Evolutionary conservation across 495 filamentous ascomycete genomes (phyloP), one percentile per base, ranked within the genome.

Genomic region (Tirmania nivea): DNA sequence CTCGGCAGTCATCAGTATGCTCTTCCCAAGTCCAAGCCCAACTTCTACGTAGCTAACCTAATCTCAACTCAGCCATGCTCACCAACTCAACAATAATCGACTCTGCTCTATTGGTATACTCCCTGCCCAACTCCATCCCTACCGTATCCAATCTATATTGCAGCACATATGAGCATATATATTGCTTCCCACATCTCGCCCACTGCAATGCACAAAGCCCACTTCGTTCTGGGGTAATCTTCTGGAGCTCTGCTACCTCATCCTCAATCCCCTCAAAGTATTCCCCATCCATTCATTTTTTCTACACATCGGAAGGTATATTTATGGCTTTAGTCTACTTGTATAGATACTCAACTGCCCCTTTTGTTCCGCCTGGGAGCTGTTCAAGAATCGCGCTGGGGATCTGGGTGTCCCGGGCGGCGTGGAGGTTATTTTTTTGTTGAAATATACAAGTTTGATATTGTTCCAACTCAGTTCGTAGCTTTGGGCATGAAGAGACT

Each of bases 1-100:
- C 25, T 31, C 25, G 25, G 7, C 25, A 31, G 25, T 5, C 25
- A 25, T 5, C 25, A 25, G 25, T n/a, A n/a, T n/a, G n/a, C 5
- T 3, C 25, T 31, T 31, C 25, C 39, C 12, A 45, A 8, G 39
- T 45, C 39, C 39, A 50, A 20, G n/a, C 48, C 48, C n/a, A 21
- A 6, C 16, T 12, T 50, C 21, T 21, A 6, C n/a, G 48, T 50
- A 49, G 58, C 63, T 58, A 79, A 75, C 74, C 78, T 51, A 84
- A 63, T 17, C 81, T 74, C 58, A 78, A 86, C 11, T 83, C 83
- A 11, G 77, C 83, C 62, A 78, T 80, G 2, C 82, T 83, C 59
- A 94, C 73, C 66, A 84, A 77, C 57, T 77, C 56, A 69, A 88
- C 77, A 47, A 90, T 70, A 49, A 81, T 74, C 17, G 73, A 74